Base-by-base conservation (phyloP, 306 rosid genomes). In the Dicorynia guianensis region DNA sequence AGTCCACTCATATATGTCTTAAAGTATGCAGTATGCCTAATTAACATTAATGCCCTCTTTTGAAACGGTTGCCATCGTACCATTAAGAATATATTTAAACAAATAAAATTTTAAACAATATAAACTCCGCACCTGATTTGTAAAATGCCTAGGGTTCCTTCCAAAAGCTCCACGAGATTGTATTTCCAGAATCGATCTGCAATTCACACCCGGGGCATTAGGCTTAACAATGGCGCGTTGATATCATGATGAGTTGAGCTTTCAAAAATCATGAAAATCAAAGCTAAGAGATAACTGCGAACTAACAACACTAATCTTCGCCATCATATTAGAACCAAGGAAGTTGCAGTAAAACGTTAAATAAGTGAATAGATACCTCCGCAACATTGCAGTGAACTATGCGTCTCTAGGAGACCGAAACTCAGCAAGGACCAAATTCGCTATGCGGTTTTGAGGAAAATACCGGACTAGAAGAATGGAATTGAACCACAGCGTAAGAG, bases 101-200 rank as follows among this genome's bases (percentile, higher is more conserved):
- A 57, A 44, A 13, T 67, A 55, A 67, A 61, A 61, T 2, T 34
- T 18, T 34, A 11, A 61, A 44, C 19, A 74, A 70, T 19, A 56
- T 44, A 71, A 14, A 42, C 13, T 0, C 72, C 77, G 75, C 74
- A 83, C 97, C 97, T 75, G 97, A 59, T 64, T 60, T 20, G 78
- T n/a, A 82, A 79, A 78, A 76, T 71, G 83, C 81, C 84, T 83
- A 38, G 96, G 92, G 80, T 78, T 88, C 58, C 78, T 83, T 74
- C 87, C 71, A 78, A 77, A 18, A 14, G 83, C 80, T 20, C 82
- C 81, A 49, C 88, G 92, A 39, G 87, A 87, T 19, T 96, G 87
- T 63, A 90, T 60, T 87, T 85, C 74, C 80, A 90, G 61, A 79
- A 95, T 62, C 48, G 96, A 90, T 86, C 99, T 93, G 85, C 80